These are phyloP conservation scores for Taiwanofungus camphoratus DNA, from an alignment of 1,284 basidiomycete species.

Conservation along the genomic window DNA sequence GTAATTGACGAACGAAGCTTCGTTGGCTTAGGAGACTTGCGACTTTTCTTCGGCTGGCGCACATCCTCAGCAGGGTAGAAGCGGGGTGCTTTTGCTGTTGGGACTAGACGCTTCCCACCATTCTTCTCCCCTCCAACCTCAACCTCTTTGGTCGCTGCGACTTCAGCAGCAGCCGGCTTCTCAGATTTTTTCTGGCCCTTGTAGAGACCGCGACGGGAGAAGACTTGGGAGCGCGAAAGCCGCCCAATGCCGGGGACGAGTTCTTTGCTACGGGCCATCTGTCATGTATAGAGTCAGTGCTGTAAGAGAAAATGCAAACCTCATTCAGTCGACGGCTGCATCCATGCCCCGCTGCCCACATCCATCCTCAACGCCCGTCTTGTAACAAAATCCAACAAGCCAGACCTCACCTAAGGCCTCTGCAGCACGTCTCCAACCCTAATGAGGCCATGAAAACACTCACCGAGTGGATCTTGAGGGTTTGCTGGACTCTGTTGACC, in stretches of 20 bases:
- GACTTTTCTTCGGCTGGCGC: constrained; percentile 83
- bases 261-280: constrained; percentile 94
- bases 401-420: constrained; percentile 2
- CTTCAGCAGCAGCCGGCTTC: constrained; percentile 55
- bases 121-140: constrained; percentile 88
- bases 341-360: constrained; percentile 28
- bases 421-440: constrained; percentile 12
- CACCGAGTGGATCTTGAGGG: constrained; percentile 37
- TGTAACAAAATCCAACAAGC: constrained; percentile 3
- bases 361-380: constrained; percentile 29
- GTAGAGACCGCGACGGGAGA: constrained; percentile 74
- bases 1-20: constrained; percentile 85
- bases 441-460: constrained; percentile 23
- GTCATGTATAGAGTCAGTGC: constrained; percentile 20
- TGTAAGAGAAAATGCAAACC: constrained; percentile 15
- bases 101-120: constrained; percentile 82
- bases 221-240: constrained; percentile 77
- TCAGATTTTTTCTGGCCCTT: constrained; percentile 79
- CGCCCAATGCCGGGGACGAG: constrained; percentile 82
- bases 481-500: constrained; percentile 24
- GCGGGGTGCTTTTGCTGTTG: constrained; percentile 84
- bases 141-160: constrained; percentile 72
- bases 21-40: constrained; percentile 79
- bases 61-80: constrained; percentile 99
- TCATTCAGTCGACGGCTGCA: constrained; percentile 25